These are phyloP conservation scores for Aspergillus fumigatus DNA, from an alignment of 2,329 filamentous ascomycete genomes.

Conservation along the genomic window DNA sequence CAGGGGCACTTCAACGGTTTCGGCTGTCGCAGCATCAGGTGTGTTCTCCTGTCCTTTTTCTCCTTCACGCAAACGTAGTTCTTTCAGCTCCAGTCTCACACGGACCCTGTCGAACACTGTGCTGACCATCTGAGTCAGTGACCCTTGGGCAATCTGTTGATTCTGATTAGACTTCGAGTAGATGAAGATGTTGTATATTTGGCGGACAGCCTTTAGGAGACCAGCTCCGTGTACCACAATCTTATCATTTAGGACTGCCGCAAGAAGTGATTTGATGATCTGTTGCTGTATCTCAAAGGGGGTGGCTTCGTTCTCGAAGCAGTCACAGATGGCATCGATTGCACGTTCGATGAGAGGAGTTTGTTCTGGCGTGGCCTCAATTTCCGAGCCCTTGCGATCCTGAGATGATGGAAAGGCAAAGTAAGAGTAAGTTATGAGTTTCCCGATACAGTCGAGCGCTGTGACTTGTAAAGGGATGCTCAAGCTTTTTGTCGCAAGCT, in stretches of 20 bases:
- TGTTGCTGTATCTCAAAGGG: constrained; percentile 90
- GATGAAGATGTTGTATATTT: constrained; percentile 98
- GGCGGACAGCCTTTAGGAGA: constrained; percentile 89
- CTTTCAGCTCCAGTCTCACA: constrained; percentile 78
- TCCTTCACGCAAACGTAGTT: constrained; percentile 57
- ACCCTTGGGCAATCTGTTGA: constrained; percentile 95
- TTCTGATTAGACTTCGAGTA: constrained; percentile 91
- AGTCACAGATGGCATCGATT: constrained; percentile 99
- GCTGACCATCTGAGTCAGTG: constrained; percentile 95
- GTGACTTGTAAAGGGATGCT: constrained; percentile 83
- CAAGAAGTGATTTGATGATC: constrained; percentile 94
- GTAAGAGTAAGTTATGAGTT: constrained; percentile 98
- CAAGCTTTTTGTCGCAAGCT: constrained; percentile 80
- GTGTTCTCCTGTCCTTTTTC: constrained; percentile 31
- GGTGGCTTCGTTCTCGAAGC: constrained; percentile 94
- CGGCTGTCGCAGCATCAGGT: constrained; percentile 35
- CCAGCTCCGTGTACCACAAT: constrained; percentile 97
- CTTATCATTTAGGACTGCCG: constrained; percentile 96
- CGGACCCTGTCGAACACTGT: constrained; percentile 97
- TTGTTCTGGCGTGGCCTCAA: constrained; percentile 30
- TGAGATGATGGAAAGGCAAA: constrained; percentile 67
- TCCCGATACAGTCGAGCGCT: constrained; percentile 95
- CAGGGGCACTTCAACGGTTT: constrained; percentile 37
- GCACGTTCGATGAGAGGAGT: constrained; percentile 90
- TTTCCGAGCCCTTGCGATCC: constrained; percentile 17